Percentiles rank a stretch among this genome's conserved stretches.
Conservation (phyloP, 169 alveolate species). For the Plasmodium malariae region DNA sequence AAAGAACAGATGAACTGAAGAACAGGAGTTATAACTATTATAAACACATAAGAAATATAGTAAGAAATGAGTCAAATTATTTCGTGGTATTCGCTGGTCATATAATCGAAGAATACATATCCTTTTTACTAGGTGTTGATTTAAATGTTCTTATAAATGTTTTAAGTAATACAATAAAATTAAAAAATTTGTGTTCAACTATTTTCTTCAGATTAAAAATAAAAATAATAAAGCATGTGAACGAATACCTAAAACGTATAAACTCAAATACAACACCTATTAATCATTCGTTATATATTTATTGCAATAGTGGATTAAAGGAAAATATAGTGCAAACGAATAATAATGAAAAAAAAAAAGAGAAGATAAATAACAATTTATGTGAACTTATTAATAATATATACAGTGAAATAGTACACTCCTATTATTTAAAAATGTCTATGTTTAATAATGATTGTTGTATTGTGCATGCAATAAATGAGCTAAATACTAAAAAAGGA, state of each 20-base stretch:
- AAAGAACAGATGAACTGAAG: background rate
- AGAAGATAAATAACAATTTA: constrained; percentile 1
- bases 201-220: constrained; percentile 61
- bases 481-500: too few species aligned
- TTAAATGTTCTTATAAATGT: constrained; percentile 13
- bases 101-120: constrained; percentile 66
- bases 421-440: constrained; percentile 54
- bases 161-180: constrained; percentile 37
- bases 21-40: background rate
- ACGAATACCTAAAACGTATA: constrained; percentile 11
- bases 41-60: background rate
- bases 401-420: constrained; percentile 46
- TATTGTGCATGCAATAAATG: constrained; percentile 22
- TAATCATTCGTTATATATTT: constrained; percentile 24
- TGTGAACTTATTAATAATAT: constrained; percentile 46
- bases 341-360: background rate
- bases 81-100: constrained; percentile 74
- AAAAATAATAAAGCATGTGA: constrained; percentile 43
- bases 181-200: constrained; percentile 50
- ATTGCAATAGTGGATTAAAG: constrained; percentile 39
- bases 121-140: constrained; percentile 57
- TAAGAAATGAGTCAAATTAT: constrained; percentile 6
- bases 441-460: constrained; percentile 32
- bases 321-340: constrained; percentile 11
- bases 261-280: background rate